A percentile compares a stretch with the other conserved stretches of the same genome.
phyloP scores from a whole-genome alignment of 139 green algal species.

The Picochlorum sp. region DNA sequence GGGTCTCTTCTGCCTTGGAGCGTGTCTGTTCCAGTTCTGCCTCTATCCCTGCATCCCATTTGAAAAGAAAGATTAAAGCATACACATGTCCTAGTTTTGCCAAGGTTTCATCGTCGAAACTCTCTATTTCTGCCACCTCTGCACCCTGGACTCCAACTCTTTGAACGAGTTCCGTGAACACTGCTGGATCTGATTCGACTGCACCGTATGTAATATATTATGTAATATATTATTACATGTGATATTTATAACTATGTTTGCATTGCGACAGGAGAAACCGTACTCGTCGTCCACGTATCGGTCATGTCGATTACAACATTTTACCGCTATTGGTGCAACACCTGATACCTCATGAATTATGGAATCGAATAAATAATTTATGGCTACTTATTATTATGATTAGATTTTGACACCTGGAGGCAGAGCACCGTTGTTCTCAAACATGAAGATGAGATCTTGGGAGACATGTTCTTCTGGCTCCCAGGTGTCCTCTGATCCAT shows the following conservation, averaged over 20 bases:
- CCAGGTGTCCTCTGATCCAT: conserved; percentile 64
- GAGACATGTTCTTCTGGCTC: conserved; percentile 68
- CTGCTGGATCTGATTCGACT: conserved; percentile 67
- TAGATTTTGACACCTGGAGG: not conserved
- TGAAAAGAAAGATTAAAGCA: conserved; percentile 98
- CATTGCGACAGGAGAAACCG: no score
- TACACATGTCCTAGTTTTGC: conserved; percentile 64
- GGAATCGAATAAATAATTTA: not conserved
- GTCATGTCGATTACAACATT: no score
- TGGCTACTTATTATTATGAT: not conserved
- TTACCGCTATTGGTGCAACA: no score
- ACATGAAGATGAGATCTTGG: conserved; percentile 47
- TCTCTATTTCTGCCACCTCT: conserved; percentile 79
- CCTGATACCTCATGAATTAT: not conserved
- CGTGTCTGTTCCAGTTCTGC: no score
- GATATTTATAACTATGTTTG: no score
- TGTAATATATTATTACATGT: no score
- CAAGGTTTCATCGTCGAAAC: conserved; percentile 62
- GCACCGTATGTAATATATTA: no score
- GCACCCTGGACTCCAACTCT: conserved; percentile 78
- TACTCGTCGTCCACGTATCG: conserved; percentile 4
- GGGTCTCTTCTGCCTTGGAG: conserved; percentile 4
- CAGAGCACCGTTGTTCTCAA: conserved; percentile 21
- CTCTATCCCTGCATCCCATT: conserved; percentile 48
- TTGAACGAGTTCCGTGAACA: conserved; percentile 92